Base-by-base conservation (phyloP, 805 yeast genomes). In the Candida endomychidarum region DNA sequence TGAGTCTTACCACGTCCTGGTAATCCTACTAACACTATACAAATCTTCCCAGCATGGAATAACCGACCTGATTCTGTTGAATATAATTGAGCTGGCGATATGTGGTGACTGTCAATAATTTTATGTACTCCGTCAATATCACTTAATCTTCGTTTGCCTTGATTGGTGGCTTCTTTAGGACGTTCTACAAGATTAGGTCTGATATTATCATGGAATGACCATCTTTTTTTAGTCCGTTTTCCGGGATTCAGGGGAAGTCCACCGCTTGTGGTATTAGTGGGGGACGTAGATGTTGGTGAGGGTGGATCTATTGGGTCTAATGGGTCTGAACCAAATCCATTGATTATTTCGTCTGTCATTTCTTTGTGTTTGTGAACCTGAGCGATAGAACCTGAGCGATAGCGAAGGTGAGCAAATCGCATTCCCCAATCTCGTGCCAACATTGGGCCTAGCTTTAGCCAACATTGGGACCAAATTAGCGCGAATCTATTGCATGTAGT, bases 1-100 rank as follows among this genome's bases (percentile, higher is more conserved):
- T 89, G 88, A 1, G 99, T 93, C 59, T 93, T 93, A 2, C 98
- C 97, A 34, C 98, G 75, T 1, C 96, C 98, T 2, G 99, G 98
- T 44, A 90, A 71, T 0, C 99, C 99, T 4, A 86, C 91, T 50
- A 93, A 73, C 3, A 85, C 87, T 38, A 93, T 83, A 52, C 95
- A 80, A 31, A 93, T 80, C 53, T 87, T 86, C 3, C 99, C 99
- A 4, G 99, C 98, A 55, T 93, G 98, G 66, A 87, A 93, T 52
- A 93, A 71, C 48, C 88, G 77, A 0, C 99, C 99, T 0, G 90
- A 80, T 42, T 88, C 96, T 0, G 98, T 91, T 9, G 95, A 82
- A 60, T 91, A 91, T 32, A 90, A 68, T 63, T 91, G 99, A 0
- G 95, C 97, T 1, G 97, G 96, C 2, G 93, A 82, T 12, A 86